These are phyloP conservation scores for Selenicereus undatus DNA, from an alignment of 148 eudicot species.

Conservation along the genomic window DNA sequence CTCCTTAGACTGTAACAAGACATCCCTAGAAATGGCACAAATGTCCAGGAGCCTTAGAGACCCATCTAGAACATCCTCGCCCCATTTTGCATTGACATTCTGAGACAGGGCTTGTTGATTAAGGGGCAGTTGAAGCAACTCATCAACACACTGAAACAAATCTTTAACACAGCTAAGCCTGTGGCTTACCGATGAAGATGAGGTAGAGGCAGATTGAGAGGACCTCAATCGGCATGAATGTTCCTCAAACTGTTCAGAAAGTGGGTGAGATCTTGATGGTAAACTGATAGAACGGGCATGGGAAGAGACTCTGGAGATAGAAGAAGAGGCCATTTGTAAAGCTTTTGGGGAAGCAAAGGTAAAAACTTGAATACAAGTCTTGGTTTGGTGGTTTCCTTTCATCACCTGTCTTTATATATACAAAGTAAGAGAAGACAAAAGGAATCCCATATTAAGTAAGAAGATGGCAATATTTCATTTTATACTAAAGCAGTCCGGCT, in stretches of 20 bases:
- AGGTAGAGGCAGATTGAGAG: constrained; percentile 34
- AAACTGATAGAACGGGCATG: constrained; percentile 40
- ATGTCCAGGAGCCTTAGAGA: constrained; percentile 43
- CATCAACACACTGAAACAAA: constrained; percentile 28
- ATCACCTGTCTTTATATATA: constrained; percentile 16
- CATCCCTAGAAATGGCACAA: constrained; percentile 37
- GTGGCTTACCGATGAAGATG: constrained; percentile 35
- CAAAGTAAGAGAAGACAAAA: constrained; percentile 16
- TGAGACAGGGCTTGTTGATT: constrained; percentile 23
- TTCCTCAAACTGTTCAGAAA: constrained; percentile 22
- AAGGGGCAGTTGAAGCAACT: constrained; percentile 31
- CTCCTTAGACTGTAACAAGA: constrained; percentile 32
- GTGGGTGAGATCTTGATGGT: constrained; percentile 34
- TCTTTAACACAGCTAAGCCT: constrained; percentile 32
- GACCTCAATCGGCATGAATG: constrained; percentile 33
- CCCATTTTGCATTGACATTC: constrained; percentile 14
- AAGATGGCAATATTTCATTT: constrained; percentile 14
- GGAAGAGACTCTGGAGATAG: constrained; percentile 15
- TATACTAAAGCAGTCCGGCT: constrained; percentile 5
- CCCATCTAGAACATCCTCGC: constrained; percentile 35
- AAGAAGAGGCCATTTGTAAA: constrained; percentile 29
- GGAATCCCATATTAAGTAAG: constrained; percentile 19
- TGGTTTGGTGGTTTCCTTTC: constrained; percentile 19
- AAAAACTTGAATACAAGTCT: constrained; percentile 12
- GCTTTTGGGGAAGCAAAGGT: not conserved